Evolutionary conservation across 805 yeast species (phyloP).

Genomic region (Lipomyces yamanashiensis): DNA sequence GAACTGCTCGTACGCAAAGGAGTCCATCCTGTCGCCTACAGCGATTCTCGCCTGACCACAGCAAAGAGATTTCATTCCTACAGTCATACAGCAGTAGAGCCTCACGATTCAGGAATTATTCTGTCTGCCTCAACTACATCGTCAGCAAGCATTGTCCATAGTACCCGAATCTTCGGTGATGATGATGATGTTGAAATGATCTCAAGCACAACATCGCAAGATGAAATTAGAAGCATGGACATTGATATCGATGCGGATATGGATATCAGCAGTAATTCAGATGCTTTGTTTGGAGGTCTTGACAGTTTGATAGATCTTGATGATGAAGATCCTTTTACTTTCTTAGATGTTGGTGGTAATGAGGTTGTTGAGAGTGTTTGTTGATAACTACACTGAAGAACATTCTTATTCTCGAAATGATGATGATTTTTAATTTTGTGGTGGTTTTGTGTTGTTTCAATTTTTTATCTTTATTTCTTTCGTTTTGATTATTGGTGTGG

Average conservation of each 20-base stretch:
- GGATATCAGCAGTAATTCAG: neutral
- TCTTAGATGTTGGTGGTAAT: conserved; percentile 28
- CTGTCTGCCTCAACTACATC: conserved; percentile 6
- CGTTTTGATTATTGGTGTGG: neutral
- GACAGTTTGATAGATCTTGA: conserved; percentile 2
- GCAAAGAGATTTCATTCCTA: neutral
- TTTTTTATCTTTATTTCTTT: neutral
- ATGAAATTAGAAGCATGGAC: conserved; percentile 25
- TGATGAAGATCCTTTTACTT: conserved; percentile 31
- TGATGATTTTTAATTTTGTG: neutral
- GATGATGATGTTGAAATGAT: conserved; percentile 34
- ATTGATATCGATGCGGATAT: conserved; percentile 25
- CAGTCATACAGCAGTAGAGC: neutral
- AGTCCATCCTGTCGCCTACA: neutral
- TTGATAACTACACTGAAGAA: conserved; percentile 6
- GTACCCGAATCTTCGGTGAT: conserved; percentile 8
- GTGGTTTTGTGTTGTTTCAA: neutral
- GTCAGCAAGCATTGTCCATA: conserved; percentile 5
- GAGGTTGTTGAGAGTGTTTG: conserved; percentile 27
- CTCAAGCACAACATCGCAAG: conserved; percentile 28
- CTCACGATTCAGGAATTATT: conserved; percentile 17
- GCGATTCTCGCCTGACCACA: neutral
- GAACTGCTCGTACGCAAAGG: conserved; percentile 29
- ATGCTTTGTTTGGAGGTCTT: conserved; percentile 3
- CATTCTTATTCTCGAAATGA: neutral